Evolutionary conservation across 495 filamentous ascomycete genomes (phyloP), one percentile per base, ranked within the genome.

Genomic region (Pseudomonodictys pantanalensis): DNA sequence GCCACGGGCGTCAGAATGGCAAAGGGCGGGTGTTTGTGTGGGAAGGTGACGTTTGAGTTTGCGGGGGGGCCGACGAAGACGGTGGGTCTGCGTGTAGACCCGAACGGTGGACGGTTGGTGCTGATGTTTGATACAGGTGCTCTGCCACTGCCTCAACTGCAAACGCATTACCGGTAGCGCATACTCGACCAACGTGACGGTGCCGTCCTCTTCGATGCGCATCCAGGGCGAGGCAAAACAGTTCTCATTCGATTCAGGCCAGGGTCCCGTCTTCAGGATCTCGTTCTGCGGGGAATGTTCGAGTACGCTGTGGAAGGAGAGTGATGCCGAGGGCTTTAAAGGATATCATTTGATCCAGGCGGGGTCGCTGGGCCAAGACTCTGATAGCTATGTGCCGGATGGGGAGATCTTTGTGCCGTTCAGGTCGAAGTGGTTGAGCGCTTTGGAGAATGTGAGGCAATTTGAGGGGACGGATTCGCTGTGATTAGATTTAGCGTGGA

Each of bases 101-200:
- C 0, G 5, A 18, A 17, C 26, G n/a, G n/a, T 30, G 10, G 5
- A 35, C 17, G 3, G 12, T 32, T 54, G 18, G 28, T 41, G 20
- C 50, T 60, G 26, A 61, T 17, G 22, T 35, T n/a, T 5, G 18
- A 4, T 33, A 29, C 25, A 67, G 64, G 60, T 60, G 3, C 59
- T 67, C 22, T 67, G 64, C 52, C 59, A 63, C 30, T 63, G 64
- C 60, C 24, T 58, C n/a, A 56, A 63, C 22, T 67, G 59, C 45
- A 38, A 38, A 38, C 44, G 51, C 20, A 55, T 60, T 9, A 63
- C 64, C 5, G 45, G 59, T 24, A 46, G 39, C 2, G 59, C 52
- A 26, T 63, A 53, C 33, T 56, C 59, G 0, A 63, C 60, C 48
- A 67, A 63, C 33, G 30, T 64, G 6, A 48, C 50, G 11, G 60